These are phyloP conservation scores for Aspergillus steynii DNA, from an alignment of 495 filamentous ascomycete genomes.

Conservation along the genomic window DNA sequence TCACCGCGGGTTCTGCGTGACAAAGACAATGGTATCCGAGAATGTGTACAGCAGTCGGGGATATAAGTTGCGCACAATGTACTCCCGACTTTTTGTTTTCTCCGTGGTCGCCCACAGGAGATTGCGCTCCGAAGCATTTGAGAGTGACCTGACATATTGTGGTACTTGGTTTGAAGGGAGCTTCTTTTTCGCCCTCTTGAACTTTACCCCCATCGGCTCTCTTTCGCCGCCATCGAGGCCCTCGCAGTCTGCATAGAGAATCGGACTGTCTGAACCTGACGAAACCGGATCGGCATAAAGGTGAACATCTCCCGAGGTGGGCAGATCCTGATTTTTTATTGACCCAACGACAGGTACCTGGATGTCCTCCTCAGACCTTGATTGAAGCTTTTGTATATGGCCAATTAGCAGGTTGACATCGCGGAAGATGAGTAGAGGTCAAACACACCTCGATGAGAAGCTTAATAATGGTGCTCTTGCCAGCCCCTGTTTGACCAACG, in stretches of 20 bases:
- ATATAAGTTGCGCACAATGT: constrained; percentile 29
- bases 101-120: constrained; percentile 12
- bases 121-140: constrained; percentile 8
- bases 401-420: background rate
- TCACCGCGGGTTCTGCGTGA: constrained; percentile 46
- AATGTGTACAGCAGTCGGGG: constrained; percentile 48
- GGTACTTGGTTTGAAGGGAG: background rate
- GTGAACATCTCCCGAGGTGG: constrained; percentile 63
- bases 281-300: constrained; percentile 61
- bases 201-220: constrained; percentile 13
- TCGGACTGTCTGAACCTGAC: constrained; percentile 37
- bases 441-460: constrained; percentile 3
- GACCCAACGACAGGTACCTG: constrained; percentile 4
- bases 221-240: constrained; percentile 22
- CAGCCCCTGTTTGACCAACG: constrained; percentile 2
- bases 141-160: background rate
- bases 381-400: background rate
- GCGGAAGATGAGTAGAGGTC: too few relatives aligned
- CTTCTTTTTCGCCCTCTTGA: constrained; percentile 3
- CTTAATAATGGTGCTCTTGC: background rate
- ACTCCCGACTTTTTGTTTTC: constrained; percentile 16
- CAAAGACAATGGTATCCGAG: constrained; percentile 55
- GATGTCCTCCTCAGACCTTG: background rate
- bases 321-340: constrained; percentile 1
- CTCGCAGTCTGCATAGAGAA: constrained; percentile 61